phyloP scores from a whole-genome alignment of 1,284 basidiomycete species.

The Cryptococcus sp. region DNA sequence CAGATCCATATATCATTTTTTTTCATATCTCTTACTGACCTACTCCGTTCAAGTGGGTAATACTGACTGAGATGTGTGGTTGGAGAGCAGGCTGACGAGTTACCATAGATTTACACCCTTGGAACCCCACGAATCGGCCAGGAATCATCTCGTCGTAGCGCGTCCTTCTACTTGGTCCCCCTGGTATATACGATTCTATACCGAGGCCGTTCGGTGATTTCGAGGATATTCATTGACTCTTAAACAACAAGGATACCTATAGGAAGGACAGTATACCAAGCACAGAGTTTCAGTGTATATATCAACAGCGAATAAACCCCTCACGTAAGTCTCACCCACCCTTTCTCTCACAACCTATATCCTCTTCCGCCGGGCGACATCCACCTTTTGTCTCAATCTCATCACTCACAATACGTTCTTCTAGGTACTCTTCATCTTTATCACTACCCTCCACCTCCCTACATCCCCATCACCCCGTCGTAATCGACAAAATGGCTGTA shows the following conservation, averaged over 20 bases:
- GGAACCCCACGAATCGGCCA: neutral
- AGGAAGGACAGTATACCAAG: no score
- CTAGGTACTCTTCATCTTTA: neutral
- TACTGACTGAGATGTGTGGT: neutral
- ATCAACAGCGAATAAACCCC: no score
- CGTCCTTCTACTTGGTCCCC: neutral
- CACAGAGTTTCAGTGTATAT: no score
- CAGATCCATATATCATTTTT: neutral
- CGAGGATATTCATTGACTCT: no score
- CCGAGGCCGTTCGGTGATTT: neutral
- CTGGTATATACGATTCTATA: neutral
- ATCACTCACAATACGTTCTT: neutral
- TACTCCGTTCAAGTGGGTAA: neutral
- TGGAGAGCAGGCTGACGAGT: neutral
- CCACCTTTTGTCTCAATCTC: neutral
- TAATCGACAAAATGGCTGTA: conserved; percentile 14
- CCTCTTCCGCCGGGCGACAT: neutral
- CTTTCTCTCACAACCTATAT: neutral
- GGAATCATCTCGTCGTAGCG: neutral
- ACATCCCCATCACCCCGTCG: neutral
- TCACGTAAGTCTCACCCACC: neutral
- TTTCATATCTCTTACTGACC: neutral
- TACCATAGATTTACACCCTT: neutral
- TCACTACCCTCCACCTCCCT: neutral
- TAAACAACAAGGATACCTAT: no score